Base-by-base conservation (phyloP, 2,329 filamentous ascomycete species). In the Keithomyces neogunnii region DNA sequence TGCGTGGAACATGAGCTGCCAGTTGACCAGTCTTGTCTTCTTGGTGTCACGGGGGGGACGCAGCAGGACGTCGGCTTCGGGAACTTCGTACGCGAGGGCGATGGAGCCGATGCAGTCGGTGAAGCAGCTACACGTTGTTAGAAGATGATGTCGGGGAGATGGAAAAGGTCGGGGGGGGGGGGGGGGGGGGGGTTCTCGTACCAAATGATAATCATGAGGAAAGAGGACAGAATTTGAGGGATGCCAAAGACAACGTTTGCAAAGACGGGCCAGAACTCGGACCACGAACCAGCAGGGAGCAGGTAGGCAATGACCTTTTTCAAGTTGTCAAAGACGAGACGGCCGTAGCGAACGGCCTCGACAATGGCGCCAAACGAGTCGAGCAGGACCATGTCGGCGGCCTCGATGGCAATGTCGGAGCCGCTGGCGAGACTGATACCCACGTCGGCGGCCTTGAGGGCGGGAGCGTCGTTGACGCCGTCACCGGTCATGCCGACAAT, bases 401-500 rank as follows among this genome's bases (percentile, higher is more conserved):
- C 86, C 49, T 86, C 86, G 56, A 93, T 83, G 3, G 89, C 89
- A 36, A 95, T 86, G 62, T 95, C 89, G 0, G 85, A 89, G 4
- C 89, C 89, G 1, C 82, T 85, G 1, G 86, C 87, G 58, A 95
- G 82, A 1, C 88, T 86, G 54, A 95, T 92, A 52, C 88, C 88
- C 1, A 95, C 82, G 58, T 95, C 89, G 13, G 89, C 88, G 1
- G 84, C 83, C 2, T 86, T 82, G 3, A 95, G 78, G 2, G 89
- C 88, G 0, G 89, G 88, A 0, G 88, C 86, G 62, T 95, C 89
- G 60, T 95, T 95, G 58, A 92, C 88, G 19, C 89, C 89, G 59
- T 95, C 89, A 38, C 89, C 89, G 2, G 91, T 88, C 81, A 95
- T 93, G 39, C 84, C 89, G 0, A 95, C 81, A 2, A 87, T 85